phyloP scores from a whole-genome alignment of 2,329 filamentous ascomycete species.

The Atkinsonella hypoxylon region DNA sequence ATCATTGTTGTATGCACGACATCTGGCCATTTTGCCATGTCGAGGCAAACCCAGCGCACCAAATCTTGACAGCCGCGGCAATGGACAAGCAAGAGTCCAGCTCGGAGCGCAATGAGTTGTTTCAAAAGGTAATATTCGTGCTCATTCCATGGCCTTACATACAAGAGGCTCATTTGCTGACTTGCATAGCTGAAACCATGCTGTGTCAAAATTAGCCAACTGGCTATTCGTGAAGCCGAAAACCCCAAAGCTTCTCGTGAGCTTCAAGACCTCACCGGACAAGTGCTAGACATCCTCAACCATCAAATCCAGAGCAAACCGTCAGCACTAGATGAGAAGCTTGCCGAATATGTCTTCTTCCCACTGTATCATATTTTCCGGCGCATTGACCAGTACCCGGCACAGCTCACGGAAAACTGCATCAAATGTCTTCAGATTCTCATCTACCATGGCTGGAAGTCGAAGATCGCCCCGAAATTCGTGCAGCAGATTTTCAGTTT shows the following conservation, averaged over 20 bases:
- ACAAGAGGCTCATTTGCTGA: constrained; percentile 1
- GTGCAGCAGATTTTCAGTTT: constrained; percentile 78
- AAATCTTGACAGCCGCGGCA: background rate
- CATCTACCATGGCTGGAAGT: constrained; percentile 67
- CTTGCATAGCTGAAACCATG: constrained; percentile 46
- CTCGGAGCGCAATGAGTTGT: constrained; percentile 22
- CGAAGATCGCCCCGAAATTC: constrained; percentile 56
- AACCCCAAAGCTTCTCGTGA: constrained; percentile 28
- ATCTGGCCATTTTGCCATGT: background rate
- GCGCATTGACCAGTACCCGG: constrained; percentile 58
- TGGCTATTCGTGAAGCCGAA: constrained; percentile 37
- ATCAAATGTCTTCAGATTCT: constrained; percentile 65
- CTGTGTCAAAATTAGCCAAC: constrained; percentile 47
- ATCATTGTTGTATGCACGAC: background rate
- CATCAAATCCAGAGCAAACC: constrained; percentile 31
- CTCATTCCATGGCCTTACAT: background rate
- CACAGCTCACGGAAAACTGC: constrained; percentile 61
- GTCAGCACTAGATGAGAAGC: constrained; percentile 56
- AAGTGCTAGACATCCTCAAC: constrained; percentile 35
- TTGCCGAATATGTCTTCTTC: constrained; percentile 93
- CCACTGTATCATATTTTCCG: constrained; percentile 81
- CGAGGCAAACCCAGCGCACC: background rate
- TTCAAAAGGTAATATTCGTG: constrained; percentile 19
- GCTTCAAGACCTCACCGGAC: constrained; percentile 32
- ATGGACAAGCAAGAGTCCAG: constrained; percentile 9